Percentiles rank a stretch among this genome's conserved stretches.
Conservation (phyloP, 2,329 filamentous ascomycete species). For the Colletotrichum cereale region DNA sequence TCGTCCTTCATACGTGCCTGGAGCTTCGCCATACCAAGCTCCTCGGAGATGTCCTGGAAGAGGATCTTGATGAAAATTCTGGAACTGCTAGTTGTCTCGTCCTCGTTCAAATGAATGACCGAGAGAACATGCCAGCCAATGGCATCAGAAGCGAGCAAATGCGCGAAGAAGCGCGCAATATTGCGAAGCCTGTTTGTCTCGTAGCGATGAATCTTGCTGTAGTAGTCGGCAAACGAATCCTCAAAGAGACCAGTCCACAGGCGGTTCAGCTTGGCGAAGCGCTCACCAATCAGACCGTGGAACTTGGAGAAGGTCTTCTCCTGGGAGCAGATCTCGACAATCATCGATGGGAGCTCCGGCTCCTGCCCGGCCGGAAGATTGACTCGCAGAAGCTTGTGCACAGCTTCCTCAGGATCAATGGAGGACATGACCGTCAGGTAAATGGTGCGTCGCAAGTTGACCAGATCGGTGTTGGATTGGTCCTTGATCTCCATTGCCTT, state of each 20-base stretch:
- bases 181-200: conserved; percentile 96
- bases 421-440: conserved; percentile 98
- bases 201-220: conserved; percentile 96
- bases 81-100: conserved; percentile 95
- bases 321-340: conserved; percentile 96
- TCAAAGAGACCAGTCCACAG: conserved; percentile 96
- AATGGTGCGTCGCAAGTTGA: conserved; percentile 92
- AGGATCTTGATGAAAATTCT: conserved; percentile 99
- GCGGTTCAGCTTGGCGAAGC: conserved; percentile 95
- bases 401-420: conserved; percentile 95
- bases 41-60: conserved; percentile 91
- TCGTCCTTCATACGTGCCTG: conserved; percentile 83
- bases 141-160: conserved; percentile 87
- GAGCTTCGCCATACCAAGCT: conserved; percentile 85
- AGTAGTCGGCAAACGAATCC: conserved; percentile 90
- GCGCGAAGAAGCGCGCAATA: conserved; percentile 94
- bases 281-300: conserved; percentile 92
- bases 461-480: conserved; percentile 94
- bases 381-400: conserved; percentile 96
- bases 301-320: conserved; percentile 98
- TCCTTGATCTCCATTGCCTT: conserved; percentile 96
- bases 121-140: conserved; percentile 93
- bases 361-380: conserved; percentile 89
- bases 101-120: conserved; percentile 90
- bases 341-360: conserved; percentile 92